Evolutionary conservation across 495 filamentous ascomycete species (phyloP), one percentile per base, ranked within the genome.

Genomic region (Diplogelasinospora grovesii): DNA sequence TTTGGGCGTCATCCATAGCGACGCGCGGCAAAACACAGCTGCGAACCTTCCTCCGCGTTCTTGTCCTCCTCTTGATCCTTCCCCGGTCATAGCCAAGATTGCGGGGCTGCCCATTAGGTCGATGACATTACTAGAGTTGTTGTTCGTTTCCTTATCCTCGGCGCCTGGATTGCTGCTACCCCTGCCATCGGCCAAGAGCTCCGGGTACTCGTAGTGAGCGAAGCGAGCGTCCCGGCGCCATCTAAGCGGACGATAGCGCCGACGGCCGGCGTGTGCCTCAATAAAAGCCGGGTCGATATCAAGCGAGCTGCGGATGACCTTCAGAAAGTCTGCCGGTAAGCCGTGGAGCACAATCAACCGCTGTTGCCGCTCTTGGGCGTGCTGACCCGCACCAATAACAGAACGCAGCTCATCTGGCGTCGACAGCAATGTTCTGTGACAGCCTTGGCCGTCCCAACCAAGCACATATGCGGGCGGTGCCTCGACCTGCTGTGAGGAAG

Each of bases 131-230:
- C 30, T 33, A 0, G 3, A 5, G n/a, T n/a, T n/a, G n/a, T n/a
- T n/a, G n/a, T n/a, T n/a, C n/a, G n/a, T n/a, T n/a, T n/a, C n/a
- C n/a, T n/a, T n/a, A n/a, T n/a, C n/a, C n/a, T n/a, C n/a, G n/a
- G n/a, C n/a, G n/a, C 8, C 1, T 16, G 14, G 30, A 14, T 19
- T 6, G n/a, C 15, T 22, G 13, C 19, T n/a, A 20, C 21, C 8
- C 8, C 13, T 21, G 13, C 21, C 40, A 16, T 38, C 39, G 16
- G 28, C 24, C 5, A 59, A 20, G 13, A 63, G 14, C 41, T 65
- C 59, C 6, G 61, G 61, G 23, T 63, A 63, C 19, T 60, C 57
- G 31, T 49, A 60, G 33, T 49, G 48, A 22, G 43, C 54, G 26
- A 59, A 60, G n/a, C n/a, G 9, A 1, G 30, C 8, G 5, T 35